A percentile compares a stretch with the other conserved stretches of the same genome.
Conservation (phyloP, 2,329 filamentous ascomycete species). For the Cytospora mali region DNA sequence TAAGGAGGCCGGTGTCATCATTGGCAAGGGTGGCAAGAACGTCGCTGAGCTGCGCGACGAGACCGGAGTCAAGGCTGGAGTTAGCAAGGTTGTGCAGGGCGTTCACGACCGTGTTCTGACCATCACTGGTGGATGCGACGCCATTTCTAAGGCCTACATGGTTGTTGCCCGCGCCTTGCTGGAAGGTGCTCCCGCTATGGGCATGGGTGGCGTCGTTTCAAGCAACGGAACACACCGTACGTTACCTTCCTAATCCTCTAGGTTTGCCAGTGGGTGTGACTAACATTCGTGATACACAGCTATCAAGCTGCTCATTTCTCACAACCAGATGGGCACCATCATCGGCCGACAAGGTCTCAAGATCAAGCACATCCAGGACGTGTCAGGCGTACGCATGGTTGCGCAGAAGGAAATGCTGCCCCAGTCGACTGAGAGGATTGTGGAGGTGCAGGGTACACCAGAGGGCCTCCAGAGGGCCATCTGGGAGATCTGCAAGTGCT, state of each 20-base stretch:
- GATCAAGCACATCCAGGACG: slow-evolving; percentile 99
- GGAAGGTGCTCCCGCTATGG: slow-evolving; percentile 91
- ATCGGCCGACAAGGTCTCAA: slow-evolving; percentile 95
- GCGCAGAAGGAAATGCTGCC: slow-evolving; percentile 99
- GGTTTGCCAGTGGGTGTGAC: neutral
- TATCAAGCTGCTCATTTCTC: slow-evolving; percentile 95
- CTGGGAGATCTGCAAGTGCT: slow-evolving; percentile 98
- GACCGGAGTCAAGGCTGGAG: slow-evolving; percentile 95
- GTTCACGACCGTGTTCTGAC: slow-evolving; percentile 97
- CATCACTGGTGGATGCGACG: slow-evolving; percentile 86
- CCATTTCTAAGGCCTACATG: slow-evolving; percentile 88
- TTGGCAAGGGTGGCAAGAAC: slow-evolving; percentile 98
- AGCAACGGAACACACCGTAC: slow-evolving; percentile 93
- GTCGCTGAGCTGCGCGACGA: slow-evolving; percentile 96
- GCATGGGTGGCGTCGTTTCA: slow-evolving; percentile 89
- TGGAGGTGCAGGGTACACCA: slow-evolving; percentile 93
- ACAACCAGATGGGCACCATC: slow-evolving; percentile 99
- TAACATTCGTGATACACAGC: slow-evolving; percentile 55
- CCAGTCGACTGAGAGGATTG: slow-evolving; percentile 96
- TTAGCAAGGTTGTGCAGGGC: slow-evolving; percentile 97
- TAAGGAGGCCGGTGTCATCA: slow-evolving; percentile 98
- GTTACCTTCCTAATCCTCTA: slow-evolving; percentile 39
- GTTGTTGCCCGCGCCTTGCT: slow-evolving; percentile 89
- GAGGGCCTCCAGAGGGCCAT: slow-evolving; percentile 94
- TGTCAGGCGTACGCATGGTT: slow-evolving; percentile 96